Conservation (phyloP, 306 rosid genomes). For the Oemleria cerasiformis region DNA sequence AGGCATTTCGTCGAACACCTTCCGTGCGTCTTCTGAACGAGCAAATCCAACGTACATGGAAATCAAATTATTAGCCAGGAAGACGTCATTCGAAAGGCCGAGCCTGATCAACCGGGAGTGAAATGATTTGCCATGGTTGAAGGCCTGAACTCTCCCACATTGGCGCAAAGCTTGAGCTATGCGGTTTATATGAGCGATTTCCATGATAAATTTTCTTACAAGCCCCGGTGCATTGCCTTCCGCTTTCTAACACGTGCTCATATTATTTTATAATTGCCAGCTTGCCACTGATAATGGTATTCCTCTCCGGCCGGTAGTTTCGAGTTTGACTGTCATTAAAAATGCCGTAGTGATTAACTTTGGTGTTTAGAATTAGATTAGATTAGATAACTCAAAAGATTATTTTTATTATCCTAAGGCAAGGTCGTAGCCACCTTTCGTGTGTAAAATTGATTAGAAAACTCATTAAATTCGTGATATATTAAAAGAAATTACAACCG, state of each 20-base stretch:
- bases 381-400: accelerated
- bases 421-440: too few species aligned
- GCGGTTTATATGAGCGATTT: conserved; percentile 39
- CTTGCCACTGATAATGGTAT: too few species aligned
- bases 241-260: neutral
- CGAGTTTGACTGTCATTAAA: too few species aligned
- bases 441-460: too few species aligned
- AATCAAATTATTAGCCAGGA: conserved; percentile 56
- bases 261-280: too few species aligned
- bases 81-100: conserved; percentile 46
- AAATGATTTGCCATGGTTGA: conserved; percentile 50
- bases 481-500: too few species aligned
- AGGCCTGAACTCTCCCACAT: conserved; percentile 45
- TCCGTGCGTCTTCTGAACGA: conserved; percentile 42
- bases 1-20: conserved; percentile 71
- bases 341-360: too few species aligned
- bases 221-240: neutral
- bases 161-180: conserved; percentile 52
- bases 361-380: too few species aligned
- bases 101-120: conserved; percentile 56
- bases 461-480: too few species aligned
- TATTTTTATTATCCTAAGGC: too few species aligned
- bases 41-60: conserved; percentile 42
- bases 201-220: neutral
- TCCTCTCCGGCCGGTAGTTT: too few species aligned